These are phyloP conservation scores for Triangularia setosa DNA, from an alignment of 2,329 filamentous ascomycete species.

Conservation along the genomic window DNA sequence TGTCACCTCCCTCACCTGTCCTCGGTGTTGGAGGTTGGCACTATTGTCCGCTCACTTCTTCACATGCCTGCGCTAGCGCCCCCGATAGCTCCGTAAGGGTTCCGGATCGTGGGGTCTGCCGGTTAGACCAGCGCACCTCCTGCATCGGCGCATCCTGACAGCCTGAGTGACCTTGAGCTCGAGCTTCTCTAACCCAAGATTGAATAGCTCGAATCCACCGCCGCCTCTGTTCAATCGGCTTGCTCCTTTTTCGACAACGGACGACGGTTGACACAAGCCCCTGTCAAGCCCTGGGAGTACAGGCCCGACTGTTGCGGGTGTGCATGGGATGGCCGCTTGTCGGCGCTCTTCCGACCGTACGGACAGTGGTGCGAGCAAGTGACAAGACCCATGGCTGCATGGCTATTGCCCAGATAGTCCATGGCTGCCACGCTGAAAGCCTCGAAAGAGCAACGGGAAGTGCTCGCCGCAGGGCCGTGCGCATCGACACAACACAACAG, in stretches of 20 bases:
- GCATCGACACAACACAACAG: not conserved
- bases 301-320: conserved; percentile 20
- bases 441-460: not conserved
- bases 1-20: not conserved
- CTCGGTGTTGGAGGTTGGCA: not conserved
- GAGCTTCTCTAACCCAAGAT: conserved; percentile 12
- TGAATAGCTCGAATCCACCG: conserved; percentile 9
- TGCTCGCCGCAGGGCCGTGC: not conserved
- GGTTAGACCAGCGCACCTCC: conserved; percentile 9
- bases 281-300: conserved; percentile 15
- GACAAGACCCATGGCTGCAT: no score
- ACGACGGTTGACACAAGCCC: conserved; percentile 14
- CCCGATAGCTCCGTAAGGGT: not conserved
- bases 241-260: conserved; percentile 14
- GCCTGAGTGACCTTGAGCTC: not conserved
- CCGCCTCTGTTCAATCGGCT: conserved; percentile 13
- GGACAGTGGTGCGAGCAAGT: not conserved
- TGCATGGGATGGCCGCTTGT: not conserved
- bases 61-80: conserved; percentile 9
- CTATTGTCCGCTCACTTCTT: not conserved
- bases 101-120: conserved; percentile 19
- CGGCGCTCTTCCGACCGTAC: not conserved
- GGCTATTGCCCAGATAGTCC: not conserved
- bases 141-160: conserved; percentile 16
- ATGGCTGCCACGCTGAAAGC: not conserved